These are phyloP conservation scores for Acer negundo DNA, from an alignment of 345 rosid genomes.

Conservation along the genomic window DNA sequence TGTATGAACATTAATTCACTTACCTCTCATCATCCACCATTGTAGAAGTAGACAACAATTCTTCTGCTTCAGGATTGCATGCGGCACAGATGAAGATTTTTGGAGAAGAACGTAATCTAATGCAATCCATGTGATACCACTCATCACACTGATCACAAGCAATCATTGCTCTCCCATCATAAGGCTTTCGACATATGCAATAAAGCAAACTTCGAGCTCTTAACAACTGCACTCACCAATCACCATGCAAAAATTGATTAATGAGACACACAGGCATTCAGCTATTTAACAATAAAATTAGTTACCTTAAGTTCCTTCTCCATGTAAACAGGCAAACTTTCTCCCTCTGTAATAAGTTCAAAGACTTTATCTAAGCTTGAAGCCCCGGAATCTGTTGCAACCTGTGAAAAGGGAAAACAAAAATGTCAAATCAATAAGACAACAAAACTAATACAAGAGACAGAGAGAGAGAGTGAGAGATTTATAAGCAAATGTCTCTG, in stretches of 20 bases:
- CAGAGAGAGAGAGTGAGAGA: background rate
- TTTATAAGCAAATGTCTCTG: background rate
- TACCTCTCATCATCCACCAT: conserved; percentile 45
- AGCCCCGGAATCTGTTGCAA: conserved; percentile 65
- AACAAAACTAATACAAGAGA: background rate
- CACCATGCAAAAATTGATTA: conserved; percentile 17
- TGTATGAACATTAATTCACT: conserved; percentile 21
- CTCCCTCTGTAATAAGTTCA: conserved; percentile 70
- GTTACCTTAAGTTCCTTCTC: conserved; percentile 79
- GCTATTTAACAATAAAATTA: background rate
- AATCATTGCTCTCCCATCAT: conserved; percentile 58
- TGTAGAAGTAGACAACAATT: conserved; percentile 18
- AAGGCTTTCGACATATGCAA: conserved; percentile 87
- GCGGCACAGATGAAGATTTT: conserved; percentile 73
- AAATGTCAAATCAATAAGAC: conserved; percentile 2
- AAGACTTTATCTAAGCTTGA: conserved; percentile 65
- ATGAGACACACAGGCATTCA: conserved; percentile 3
- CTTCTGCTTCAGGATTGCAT: conserved; percentile 51
- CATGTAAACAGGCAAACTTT: conserved; percentile 56
- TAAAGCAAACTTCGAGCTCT: conserved; percentile 76
- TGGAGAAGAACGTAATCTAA: conserved; percentile 49
- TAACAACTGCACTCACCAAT: conserved; percentile 61
- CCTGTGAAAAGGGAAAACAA: conserved; percentile 43
- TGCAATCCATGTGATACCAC: conserved; percentile 73
- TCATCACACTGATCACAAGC: conserved; percentile 68